Conservation (phyloP, 371 early-diverging fungal species). For the Gilbertella persicaria region DNA sequence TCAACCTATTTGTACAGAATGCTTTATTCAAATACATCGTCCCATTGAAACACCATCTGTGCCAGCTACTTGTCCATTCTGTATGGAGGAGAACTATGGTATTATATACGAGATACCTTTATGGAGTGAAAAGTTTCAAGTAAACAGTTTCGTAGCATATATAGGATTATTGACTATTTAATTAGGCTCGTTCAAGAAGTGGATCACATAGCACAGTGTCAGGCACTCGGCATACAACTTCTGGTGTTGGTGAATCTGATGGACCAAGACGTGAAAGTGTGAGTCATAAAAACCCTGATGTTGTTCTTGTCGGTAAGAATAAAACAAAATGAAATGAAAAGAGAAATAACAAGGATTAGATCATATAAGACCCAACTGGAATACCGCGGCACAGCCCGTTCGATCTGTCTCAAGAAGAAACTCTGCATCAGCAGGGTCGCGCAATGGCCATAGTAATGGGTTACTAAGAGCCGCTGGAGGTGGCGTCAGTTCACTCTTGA, state of each 20-base stretch:
- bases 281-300: constrained; percentile 61
- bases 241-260: constrained; percentile 31
- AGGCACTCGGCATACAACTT: constrained; percentile 46
- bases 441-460: constrained; percentile 4
- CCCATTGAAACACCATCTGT: constrained; percentile 54
- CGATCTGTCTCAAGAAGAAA: constrained; percentile 47
- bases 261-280: constrained; percentile 59
- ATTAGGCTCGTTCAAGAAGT: constrained; percentile 25
- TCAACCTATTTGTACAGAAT: constrained; percentile 95
- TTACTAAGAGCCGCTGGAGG: constrained; percentile 25
- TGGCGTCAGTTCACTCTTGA: constrained; percentile 25
- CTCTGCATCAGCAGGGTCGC: constrained; percentile 41
- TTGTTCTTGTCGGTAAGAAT: constrained; percentile 72
- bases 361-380: constrained; percentile 79
- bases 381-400: constrained; percentile 29
- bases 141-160: too few species aligned
- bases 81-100: constrained; percentile 86
- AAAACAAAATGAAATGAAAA: background rate
- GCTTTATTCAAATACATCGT: constrained; percentile 91
- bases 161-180: too few species aligned
- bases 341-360: constrained; percentile 44
- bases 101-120: constrained; percentile 67
- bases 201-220: constrained; percentile 30
- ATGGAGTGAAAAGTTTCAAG: constrained; percentile 42
- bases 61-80: constrained; percentile 85